Evolutionary conservation across 106 monocot genomes (phyloP), one percentile per base, ranked within the genome.

Genomic region (Dendrobium nobile): DNA sequence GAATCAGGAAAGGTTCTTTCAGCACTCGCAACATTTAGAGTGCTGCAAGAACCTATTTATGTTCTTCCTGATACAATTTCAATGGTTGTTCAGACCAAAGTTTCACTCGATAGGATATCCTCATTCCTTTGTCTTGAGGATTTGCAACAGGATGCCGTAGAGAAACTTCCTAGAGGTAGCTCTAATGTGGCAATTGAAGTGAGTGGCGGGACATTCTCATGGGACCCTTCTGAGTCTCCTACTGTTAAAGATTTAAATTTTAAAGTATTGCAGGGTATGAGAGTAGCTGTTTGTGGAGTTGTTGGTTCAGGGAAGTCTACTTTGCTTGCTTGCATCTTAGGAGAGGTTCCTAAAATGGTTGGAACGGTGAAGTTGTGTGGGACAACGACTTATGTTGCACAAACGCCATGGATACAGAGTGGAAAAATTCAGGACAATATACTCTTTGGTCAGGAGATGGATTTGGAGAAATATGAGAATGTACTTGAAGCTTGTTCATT

Each of bases 251-350:
- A 88, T 77, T 37, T 99, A 73, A 91, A 99, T 83, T 88, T 98
- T 61, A 83, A 73, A 56, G 82, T 89, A 27, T 45, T 72, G 24
- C 82, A 84, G 31, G 95, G 98, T 0, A 99, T 87, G 91, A 88
- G 79, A 56, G 91, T 99, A 41, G 92, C 98, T 22, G 87, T 95
- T 81, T 95, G 98, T 73, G 98, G 98, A 72, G 86, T 88, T 20
- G 92, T 99, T 59, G 97, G 94, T 40, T 94, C 94, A 2, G 92
- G 94, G 4, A 98, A 98, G 82, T 94, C 94, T 17, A 98, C 81
- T 82, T 84, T 97, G 84, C 72, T 97, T 9, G 88, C 90, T 42
- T 90, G 94, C 87, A 91, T 95, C 47, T 68, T 99, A 56, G 98
- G 98, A 65, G 91, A 99, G 82, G 42, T 95, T 9, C 88, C 95